phyloP scores from a whole-genome alignment of 768 basidiomycete species.

The Rhodotorula graminis region DNA sequence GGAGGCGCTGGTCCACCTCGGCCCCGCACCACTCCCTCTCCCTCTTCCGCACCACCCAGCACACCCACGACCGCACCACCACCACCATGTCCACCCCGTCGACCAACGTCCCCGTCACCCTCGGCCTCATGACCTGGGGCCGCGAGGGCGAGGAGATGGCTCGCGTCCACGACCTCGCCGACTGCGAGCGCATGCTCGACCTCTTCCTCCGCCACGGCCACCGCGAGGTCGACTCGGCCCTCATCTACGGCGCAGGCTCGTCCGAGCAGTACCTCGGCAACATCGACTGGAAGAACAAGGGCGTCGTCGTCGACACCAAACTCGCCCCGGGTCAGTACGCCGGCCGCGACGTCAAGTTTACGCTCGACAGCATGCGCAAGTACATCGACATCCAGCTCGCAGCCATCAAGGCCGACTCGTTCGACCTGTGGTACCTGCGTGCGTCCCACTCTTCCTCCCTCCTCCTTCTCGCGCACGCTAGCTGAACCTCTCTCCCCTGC shows the following conservation, averaged over 20 bases:
- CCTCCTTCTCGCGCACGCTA: not conserved
- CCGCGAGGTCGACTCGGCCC: conserved; percentile 52
- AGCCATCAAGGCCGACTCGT: conserved; percentile 52
- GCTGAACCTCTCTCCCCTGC: not conserved
- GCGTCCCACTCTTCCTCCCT: conserved; percentile 36
- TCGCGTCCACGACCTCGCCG: conserved; percentile 54
- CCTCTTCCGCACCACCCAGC: not conserved
- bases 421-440: conserved; percentile 57
- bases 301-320: conserved; percentile 60
- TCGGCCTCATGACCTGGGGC: conserved; percentile 33
- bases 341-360: conserved; percentile 7
- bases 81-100: not conserved
- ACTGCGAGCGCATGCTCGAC: conserved; percentile 52
- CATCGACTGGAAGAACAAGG: conserved; percentile 52
- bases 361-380: conserved; percentile 47
- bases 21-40: not conserved
- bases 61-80: too few species aligned
- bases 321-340: conserved; percentile 50
- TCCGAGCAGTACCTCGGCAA: conserved; percentile 52
- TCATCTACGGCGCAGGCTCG: conserved; percentile 39
- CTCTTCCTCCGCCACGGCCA: conserved; percentile 58
- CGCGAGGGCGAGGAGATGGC: conserved; percentile 49
- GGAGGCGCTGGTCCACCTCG: too few species aligned
- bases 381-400: conserved; percentile 49
- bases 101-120: conserved; percentile 6